Conservation (phyloP, 805 yeast genomes). For the Saccharomycopsis guyanensis region DNA sequence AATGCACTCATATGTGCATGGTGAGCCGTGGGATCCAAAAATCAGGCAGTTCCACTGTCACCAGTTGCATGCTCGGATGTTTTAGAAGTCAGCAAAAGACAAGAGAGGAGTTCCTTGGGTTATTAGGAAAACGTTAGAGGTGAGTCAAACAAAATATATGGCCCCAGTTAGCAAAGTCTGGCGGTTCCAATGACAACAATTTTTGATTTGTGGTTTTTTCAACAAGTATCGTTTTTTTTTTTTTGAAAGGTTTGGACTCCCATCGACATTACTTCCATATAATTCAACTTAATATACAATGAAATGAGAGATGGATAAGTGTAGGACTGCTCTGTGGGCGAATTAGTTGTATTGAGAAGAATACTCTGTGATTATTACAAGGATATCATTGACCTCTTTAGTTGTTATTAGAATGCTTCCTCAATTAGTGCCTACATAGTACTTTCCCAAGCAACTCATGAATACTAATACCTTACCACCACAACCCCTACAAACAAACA, state of each 20-base stretch:
- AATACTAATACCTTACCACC: too few relatives aligned
- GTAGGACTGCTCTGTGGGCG: too few relatives aligned
- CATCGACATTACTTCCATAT: background rate
- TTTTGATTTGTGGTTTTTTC: background rate
- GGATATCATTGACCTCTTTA: too few relatives aligned
- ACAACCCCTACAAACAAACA: too few relatives aligned
- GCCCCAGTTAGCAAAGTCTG: background rate
- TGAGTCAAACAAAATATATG: background rate
- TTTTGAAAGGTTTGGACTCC: background rate
- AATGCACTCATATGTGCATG: constrained; percentile 99
- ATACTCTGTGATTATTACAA: too few relatives aligned
- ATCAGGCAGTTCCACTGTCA: constrained; percentile 86
- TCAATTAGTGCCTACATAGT: too few relatives aligned
- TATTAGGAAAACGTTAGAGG: constrained; percentile 16
- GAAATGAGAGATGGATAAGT: too few relatives aligned
- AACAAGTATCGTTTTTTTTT: background rate
- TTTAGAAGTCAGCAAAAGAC: constrained; percentile 92
- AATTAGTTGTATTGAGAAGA: too few relatives aligned
- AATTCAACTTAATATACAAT: background rate
- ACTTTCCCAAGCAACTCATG: too few relatives aligned
- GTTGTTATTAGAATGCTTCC: too few relatives aligned
- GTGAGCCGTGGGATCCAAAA: constrained; percentile 96
- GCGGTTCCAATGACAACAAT: too few relatives aligned
- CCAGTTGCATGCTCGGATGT: constrained; percentile 96
- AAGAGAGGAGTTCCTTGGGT: constrained; percentile 77